A percentile compares a stretch with the other conserved stretches of the same genome.
phyloP scores from a whole-genome alignment of 176 grass and related monocot genomes.

The Panicum miliaceum region DNA sequence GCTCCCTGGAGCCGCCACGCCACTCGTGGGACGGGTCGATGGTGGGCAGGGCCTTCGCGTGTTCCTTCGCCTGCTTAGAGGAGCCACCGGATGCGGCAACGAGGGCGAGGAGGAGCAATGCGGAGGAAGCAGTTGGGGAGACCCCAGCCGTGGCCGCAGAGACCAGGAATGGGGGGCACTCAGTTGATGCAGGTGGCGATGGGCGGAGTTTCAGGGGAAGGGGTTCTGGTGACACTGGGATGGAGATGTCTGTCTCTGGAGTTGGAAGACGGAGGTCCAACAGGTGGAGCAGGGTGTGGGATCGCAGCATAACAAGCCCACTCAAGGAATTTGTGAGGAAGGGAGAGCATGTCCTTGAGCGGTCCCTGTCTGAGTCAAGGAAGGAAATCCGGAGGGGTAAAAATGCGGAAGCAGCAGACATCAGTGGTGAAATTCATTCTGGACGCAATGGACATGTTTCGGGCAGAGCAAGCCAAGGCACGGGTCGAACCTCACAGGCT shows the following conservation, averaged over 20 bases:
- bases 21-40: conserved; percentile 98
- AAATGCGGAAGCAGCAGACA: conserved; percentile 48
- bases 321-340: conserved; percentile 75
- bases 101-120: conserved; percentile 32
- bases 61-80: conserved; percentile 83
- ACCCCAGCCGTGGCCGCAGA: background rate
- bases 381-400: conserved; percentile 55
- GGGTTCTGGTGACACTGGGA: background rate
- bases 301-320: conserved; percentile 69
- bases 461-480: conserved; percentile 42
- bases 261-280: conserved; percentile 58
- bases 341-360: conserved; percentile 64
- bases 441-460: conserved; percentile 26
- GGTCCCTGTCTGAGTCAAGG: conserved; percentile 75
- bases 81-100: conserved; percentile 48
- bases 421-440: conserved; percentile 34
- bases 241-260: conserved; percentile 31
- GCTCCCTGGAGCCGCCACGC: conserved; percentile 56
- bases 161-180: conserved; percentile 31
- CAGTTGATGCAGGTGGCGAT: background rate
- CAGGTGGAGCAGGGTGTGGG: conserved; percentile 80
- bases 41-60: conserved; percentile 71
- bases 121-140: conserved; percentile 40
- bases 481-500: conserved; percentile 39
- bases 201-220: conserved; percentile 34